phyloP scores from a whole-genome alignment of 495 filamentous ascomycete species.

The Penicillium lividum region DNA sequence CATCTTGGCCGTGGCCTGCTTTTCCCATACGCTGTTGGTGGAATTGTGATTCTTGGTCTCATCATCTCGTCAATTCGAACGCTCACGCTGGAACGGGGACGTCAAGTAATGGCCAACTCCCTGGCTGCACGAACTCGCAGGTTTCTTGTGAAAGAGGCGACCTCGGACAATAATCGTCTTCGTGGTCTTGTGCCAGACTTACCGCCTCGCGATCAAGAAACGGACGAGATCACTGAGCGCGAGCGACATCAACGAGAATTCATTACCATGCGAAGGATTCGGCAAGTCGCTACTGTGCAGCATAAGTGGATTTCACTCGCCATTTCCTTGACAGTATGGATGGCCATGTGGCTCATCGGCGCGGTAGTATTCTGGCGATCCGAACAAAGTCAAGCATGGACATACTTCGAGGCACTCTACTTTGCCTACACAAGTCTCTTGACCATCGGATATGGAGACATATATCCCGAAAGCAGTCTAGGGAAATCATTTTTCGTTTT shows the following conservation, averaged over 20 bases:
- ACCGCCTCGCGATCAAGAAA: not conserved
- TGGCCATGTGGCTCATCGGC: slow-evolving; percentile 78
- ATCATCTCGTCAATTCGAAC: slow-evolving; percentile 81
- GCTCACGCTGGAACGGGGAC: slow-evolving; percentile 76
- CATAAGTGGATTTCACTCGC: slow-evolving; percentile 68
- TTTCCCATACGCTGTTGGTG: slow-evolving; percentile 78
- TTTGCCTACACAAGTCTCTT: slow-evolving; percentile 77
- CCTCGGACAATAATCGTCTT: slow-evolving; percentile 13
- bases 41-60: slow-evolving; percentile 80
- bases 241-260: slow-evolving; percentile 72
- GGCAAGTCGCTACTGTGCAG: slow-evolving; percentile 55
- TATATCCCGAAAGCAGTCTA: slow-evolving; percentile 65
- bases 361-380: slow-evolving; percentile 68
- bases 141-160: slow-evolving; percentile 45
- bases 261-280: slow-evolving; percentile 73
- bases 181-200: slow-evolving; percentile 20
- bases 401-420: slow-evolving; percentile 79
- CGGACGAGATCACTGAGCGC: slow-evolving; percentile 39
- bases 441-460: slow-evolving; percentile 86
- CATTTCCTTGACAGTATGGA: slow-evolving; percentile 62
- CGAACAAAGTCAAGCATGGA: slow-evolving; percentile 63
- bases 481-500: slow-evolving; percentile 85
- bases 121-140: slow-evolving; percentile 70
- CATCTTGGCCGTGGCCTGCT: slow-evolving; percentile 66
- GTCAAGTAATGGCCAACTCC: slow-evolving; percentile 65